These are phyloP conservation scores for Monosporozyma yasuniensis DNA, from an alignment of 805 yeast genomes.

Conservation along the genomic window DNA sequence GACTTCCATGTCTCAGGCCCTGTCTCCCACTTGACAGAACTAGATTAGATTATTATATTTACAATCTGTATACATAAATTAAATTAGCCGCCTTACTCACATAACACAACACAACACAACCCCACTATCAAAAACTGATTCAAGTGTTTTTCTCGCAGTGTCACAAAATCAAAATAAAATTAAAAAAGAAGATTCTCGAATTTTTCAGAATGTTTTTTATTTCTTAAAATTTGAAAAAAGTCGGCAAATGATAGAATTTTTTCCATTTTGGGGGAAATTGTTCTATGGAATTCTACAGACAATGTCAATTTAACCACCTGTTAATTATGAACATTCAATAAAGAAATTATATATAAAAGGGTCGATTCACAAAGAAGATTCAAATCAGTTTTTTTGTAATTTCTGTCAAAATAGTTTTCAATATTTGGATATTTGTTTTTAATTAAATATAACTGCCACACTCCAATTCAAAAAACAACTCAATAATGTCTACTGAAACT, in stretches of 20 bases:
- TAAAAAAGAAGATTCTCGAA: background rate
- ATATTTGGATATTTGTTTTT: background rate
- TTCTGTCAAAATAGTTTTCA: background rate
- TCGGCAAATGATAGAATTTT: background rate
- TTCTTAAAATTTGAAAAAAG: background rate
- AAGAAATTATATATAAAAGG: too few relatives aligned
- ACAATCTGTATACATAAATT: too few relatives aligned
- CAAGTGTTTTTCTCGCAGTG: too few relatives aligned
- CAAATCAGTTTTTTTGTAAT: background rate
- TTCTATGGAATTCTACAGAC: background rate
- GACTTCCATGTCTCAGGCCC: background rate
- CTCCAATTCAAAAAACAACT: background rate
- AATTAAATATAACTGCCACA: background rate
- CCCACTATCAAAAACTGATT: too few relatives aligned
- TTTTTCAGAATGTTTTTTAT: background rate
- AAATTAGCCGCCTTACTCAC: too few relatives aligned
- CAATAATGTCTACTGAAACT: constrained; percentile 56
- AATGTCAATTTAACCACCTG: background rate
- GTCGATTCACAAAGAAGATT: background rate
- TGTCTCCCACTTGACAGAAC: background rate
- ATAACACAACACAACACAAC: too few relatives aligned
- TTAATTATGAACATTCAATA: too few relatives aligned
- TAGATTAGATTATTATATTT: background rate
- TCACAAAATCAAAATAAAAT: too few relatives aligned
- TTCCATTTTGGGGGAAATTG: background rate